Evolutionary conservation across 345 rosid species (phyloP).

Genomic region (Cochlearia excelsa): DNA sequence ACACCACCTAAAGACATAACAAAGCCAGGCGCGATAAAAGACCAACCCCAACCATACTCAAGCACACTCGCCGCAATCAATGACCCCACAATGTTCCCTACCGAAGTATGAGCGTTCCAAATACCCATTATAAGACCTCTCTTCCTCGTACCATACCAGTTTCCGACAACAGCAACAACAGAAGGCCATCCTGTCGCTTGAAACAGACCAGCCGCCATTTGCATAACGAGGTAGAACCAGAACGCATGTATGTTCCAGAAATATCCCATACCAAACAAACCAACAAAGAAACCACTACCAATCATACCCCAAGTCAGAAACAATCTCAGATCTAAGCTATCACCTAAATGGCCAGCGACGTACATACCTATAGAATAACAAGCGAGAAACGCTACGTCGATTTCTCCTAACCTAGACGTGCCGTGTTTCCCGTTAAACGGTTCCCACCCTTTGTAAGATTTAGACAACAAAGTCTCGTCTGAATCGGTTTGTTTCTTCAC

Average conservation of each 20-base stretch:
- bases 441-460: constrained; percentile 54
- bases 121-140: constrained; percentile 96
- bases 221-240: constrained; percentile 63
- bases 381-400: constrained; percentile 86
- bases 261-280: constrained; percentile 86
- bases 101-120: constrained; percentile 96
- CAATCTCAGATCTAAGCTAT: constrained; percentile 75
- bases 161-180: constrained; percentile 96
- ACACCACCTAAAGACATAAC: constrained; percentile 67
- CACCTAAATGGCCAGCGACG: constrained; percentile 91
- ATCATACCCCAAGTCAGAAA: constrained; percentile 84
- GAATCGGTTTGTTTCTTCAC: constrained; percentile 32
- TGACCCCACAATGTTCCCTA: constrained; percentile 87
- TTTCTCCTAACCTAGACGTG: constrained; percentile 81
- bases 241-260: constrained; percentile 74
- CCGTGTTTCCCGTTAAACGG: constrained; percentile 74
- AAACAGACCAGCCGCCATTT: constrained; percentile 88
- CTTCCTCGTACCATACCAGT: constrained; percentile 89
- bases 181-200: constrained; percentile 98
- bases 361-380: constrained; percentile 91
- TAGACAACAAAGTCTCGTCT: not conserved
- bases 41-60: constrained; percentile 96
- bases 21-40: constrained; percentile 74
- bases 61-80: constrained; percentile 88
- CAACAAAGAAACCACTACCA: constrained; percentile 88